A percentile compares a stretch with the other conserved stretches of the same genome.
Conservation (phyloP, 768 basidiomycete species). For the Lactifluus echinatus region DNA sequence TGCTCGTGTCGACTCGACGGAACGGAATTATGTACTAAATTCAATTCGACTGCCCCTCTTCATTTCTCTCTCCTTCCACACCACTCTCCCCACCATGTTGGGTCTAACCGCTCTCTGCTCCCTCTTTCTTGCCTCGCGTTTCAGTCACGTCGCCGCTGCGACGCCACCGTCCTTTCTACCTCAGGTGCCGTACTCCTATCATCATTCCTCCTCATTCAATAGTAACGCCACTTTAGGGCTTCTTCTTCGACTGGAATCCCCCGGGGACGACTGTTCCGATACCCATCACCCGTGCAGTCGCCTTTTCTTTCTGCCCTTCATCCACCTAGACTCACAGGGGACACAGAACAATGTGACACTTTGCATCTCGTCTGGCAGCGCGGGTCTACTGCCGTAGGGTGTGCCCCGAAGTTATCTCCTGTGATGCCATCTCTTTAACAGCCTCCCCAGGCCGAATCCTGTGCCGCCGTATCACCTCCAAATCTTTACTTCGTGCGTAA, state of each 20-base stretch:
- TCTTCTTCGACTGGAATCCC: conserved; percentile 28
- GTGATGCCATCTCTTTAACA: neutral
- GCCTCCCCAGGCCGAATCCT: conserved; percentile 40
- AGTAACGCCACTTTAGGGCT: conserved; percentile 20
- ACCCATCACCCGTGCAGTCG: conserved; percentile 24
- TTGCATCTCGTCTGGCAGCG: conserved; percentile 27
- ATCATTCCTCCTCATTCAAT: neutral
- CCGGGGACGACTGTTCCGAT: conserved; percentile 26
- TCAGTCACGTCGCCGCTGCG: neutral
- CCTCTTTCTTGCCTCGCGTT: neutral
- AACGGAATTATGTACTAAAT: too few species aligned
- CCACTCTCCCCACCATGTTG: neutral
- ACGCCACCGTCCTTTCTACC: neutral
- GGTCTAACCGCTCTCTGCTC: neutral
- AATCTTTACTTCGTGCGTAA: conserved; percentile 50
- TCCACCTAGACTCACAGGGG: neutral
- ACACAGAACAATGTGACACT: conserved; percentile 28
- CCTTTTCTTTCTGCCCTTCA: neutral
- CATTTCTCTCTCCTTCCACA: neutral
- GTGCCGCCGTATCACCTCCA: conserved; percentile 50
- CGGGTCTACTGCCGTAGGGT: conserved; percentile 24
- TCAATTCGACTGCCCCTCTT: neutral
- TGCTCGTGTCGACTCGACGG: too few species aligned
- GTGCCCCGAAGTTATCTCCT: neutral
- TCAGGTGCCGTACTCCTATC: conserved; percentile 4